These are phyloP conservation scores for Pittosporum tobira DNA, from an alignment of 129 eudicot species.

Conservation along the genomic window DNA sequence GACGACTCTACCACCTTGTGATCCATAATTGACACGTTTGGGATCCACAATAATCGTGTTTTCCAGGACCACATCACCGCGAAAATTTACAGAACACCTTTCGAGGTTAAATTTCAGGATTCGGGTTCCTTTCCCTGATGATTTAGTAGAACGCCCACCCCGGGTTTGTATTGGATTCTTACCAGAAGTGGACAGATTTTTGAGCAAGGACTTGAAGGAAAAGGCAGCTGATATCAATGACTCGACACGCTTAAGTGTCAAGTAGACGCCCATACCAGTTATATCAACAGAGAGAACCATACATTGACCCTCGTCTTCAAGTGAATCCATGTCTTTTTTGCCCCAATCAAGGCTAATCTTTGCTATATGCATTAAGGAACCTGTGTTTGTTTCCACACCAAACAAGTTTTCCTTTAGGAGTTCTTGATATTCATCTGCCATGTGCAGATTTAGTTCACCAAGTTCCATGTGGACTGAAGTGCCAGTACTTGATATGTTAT, in stretches of 20 bases:
- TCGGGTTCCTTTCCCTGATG: conserved; percentile 78
- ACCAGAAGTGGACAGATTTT: conserved; percentile 42
- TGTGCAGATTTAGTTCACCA: conserved; percentile 86
- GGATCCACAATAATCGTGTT: conserved; percentile 57
- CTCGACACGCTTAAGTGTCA: conserved; percentile 80
- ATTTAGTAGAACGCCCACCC: conserved; percentile 40
- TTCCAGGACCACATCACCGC: conserved; percentile 66
- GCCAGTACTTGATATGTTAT: conserved; percentile 81
- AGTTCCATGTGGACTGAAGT: conserved; percentile 81
- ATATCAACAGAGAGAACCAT: conserved; percentile 70
- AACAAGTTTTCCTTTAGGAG: conserved; percentile 74
- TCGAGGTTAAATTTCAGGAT: conserved; percentile 64
- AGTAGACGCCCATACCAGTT: conserved; percentile 75
- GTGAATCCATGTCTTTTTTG: conserved; percentile 65
- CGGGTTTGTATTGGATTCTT: conserved; percentile 43
- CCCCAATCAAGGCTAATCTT: conserved; percentile 85
- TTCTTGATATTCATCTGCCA: conserved; percentile 97
- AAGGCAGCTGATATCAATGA: conserved; percentile 65
- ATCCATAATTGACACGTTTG: conserved; percentile 86
- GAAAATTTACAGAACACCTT: conserved; percentile 56
- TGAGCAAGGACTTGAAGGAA: conserved; percentile 49
- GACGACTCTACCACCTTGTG: conserved; percentile 86
- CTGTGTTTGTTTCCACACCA: conserved; percentile 82
- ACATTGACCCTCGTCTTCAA: conserved; percentile 45
- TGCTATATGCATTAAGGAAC: conserved; percentile 76